Conservation (phyloP, 1,284 basidiomycete genomes). For the Naganishia cerealis region DNA sequence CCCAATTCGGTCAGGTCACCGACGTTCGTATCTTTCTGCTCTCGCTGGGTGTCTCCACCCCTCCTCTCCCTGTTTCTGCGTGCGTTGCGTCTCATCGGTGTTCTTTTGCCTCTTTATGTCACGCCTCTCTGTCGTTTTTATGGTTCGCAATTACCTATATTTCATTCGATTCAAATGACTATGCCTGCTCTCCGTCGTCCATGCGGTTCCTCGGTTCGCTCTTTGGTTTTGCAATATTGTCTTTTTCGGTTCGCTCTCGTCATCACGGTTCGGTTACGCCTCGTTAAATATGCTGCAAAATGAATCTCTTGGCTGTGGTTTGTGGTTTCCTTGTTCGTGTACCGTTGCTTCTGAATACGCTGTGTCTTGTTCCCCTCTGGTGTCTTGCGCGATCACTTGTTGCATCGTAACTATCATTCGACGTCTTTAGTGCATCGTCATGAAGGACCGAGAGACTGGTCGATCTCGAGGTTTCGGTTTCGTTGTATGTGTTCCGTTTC, state of each 20-base stretch:
- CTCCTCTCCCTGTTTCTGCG: slow-evolving; percentile 3
- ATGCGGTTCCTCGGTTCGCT: slow-evolving; percentile 12
- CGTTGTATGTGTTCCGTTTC: slow-evolving; percentile 58
- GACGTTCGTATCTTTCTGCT: slow-evolving; percentile 46
- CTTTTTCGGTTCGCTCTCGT: slow-evolving; percentile 23
- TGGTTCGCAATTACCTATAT: slow-evolving; percentile 31
- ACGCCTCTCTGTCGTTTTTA: slow-evolving; percentile 10
- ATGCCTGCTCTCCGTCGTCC: slow-evolving; percentile 1
- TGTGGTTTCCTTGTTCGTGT: slow-evolving; percentile 12
- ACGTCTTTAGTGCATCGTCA: slow-evolving; percentile 76
- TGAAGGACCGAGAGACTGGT: slow-evolving; percentile 95
- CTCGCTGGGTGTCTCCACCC: slow-evolving; percentile 19
- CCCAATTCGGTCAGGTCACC: slow-evolving; percentile 47
- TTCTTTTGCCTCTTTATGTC: slow-evolving; percentile 14
- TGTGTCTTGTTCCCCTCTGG: slow-evolving; percentile 9
- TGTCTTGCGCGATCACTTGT: not conserved
- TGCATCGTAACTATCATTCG: not conserved
- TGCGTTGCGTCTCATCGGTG: slow-evolving; percentile 27
- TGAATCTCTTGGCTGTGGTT: slow-evolving; percentile 10
- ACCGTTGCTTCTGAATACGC: slow-evolving; percentile 18
- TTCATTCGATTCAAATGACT: slow-evolving; percentile 24
- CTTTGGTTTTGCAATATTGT: not conserved
- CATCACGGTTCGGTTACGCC: not conserved
- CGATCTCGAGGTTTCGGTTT: slow-evolving; percentile 96
- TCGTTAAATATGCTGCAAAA: not conserved